Conservation (phyloP, 768 basidiomycete genomes). For the Boletus rubroflammeus region DNA sequence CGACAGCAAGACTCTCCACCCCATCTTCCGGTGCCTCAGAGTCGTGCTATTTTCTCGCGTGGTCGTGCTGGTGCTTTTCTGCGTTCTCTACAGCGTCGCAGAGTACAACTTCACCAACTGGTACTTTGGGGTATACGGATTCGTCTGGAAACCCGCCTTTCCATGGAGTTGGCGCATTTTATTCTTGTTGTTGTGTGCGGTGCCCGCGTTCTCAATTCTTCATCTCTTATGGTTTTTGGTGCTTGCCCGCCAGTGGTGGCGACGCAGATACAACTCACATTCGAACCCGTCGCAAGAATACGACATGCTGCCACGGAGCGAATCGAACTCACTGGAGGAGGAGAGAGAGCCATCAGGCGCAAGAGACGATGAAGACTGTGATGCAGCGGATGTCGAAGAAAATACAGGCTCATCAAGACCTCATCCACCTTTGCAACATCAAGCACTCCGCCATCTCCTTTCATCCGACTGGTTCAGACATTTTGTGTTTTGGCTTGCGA, state of each 20-base stretch:
- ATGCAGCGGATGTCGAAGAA: not conserved
- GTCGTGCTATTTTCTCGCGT: not conserved
- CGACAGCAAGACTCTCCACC: not conserved
- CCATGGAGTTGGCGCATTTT: slow-evolving; percentile 19
- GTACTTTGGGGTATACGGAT: slow-evolving; percentile 1
- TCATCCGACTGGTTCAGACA: not conserved
- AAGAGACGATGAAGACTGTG: not conserved
- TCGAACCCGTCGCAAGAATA: slow-evolving; percentile 1
- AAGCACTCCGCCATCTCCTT: not conserved
- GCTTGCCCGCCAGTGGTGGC: not conserved
- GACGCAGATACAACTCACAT: not conserved
- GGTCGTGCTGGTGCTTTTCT: not conserved
- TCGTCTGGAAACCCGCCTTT: slow-evolving; percentile 19
- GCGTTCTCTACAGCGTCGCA: slow-evolving; percentile 4
- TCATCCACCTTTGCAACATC: not conserved
- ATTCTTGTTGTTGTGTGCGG: slow-evolving; percentile 9
- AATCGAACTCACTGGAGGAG: slow-evolving; percentile 7
- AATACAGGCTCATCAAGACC: not conserved
- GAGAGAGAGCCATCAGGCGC: not conserved
- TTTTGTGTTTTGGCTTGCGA: slow-evolving; percentile 4
- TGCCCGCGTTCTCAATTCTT: slow-evolving; percentile 9
- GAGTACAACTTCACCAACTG: slow-evolving; percentile 8
- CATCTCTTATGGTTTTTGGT: slow-evolving; percentile 7
- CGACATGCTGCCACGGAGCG: slow-evolving; percentile 8
- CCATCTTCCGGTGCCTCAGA: not conserved